phyloP scores from a whole-genome alignment of 2,329 filamentous ascomycete species.

The Aspergillus arachidicola region DNA sequence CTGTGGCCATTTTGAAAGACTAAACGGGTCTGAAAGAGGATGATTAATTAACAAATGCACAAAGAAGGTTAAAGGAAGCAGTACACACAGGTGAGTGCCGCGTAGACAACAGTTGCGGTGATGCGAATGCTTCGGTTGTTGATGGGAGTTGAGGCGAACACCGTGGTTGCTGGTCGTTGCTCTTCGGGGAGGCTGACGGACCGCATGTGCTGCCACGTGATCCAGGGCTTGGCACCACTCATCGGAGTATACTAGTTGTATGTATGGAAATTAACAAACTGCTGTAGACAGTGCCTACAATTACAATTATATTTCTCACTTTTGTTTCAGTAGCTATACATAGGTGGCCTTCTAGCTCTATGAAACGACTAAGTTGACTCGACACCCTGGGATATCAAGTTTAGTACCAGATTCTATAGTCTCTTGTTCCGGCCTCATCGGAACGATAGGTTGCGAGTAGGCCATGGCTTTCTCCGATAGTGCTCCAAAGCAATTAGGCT shows the following conservation, averaged over 20 bases:
- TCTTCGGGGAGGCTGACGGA: conserved; percentile 27
- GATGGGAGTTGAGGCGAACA: conserved; percentile 39
- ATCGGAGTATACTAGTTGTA: neutral
- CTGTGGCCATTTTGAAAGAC: conserved; percentile 68
- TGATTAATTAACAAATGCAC: conserved; percentile 17
- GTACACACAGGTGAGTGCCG: conserved; percentile 25
- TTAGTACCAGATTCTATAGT: conserved; percentile 32
- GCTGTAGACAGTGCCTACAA: neutral
- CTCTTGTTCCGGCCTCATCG: conserved; percentile 6
- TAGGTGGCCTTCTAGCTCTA: neutral
- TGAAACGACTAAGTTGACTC: conserved; percentile 25
- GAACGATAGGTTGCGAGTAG: conserved; percentile 29
- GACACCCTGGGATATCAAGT: conserved; percentile 37
- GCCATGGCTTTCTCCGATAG: conserved; percentile 44
- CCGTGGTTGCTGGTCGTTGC: conserved; percentile 31
- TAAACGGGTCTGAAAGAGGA: conserved; percentile 20
- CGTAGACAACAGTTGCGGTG: conserved; percentile 30
- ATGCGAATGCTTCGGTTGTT: conserved; percentile 33
- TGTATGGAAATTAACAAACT: neutral
- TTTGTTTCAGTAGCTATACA: neutral
- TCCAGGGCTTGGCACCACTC: conserved; percentile 28
- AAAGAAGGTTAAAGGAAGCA: conserved; percentile 18
- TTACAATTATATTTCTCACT: neutral
- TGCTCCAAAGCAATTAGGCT: conserved; percentile 41
- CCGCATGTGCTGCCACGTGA: conserved; percentile 35